Conservation (phyloP, 2,329 filamentous ascomycete genomes). For the Fusarium sp. region DNA sequence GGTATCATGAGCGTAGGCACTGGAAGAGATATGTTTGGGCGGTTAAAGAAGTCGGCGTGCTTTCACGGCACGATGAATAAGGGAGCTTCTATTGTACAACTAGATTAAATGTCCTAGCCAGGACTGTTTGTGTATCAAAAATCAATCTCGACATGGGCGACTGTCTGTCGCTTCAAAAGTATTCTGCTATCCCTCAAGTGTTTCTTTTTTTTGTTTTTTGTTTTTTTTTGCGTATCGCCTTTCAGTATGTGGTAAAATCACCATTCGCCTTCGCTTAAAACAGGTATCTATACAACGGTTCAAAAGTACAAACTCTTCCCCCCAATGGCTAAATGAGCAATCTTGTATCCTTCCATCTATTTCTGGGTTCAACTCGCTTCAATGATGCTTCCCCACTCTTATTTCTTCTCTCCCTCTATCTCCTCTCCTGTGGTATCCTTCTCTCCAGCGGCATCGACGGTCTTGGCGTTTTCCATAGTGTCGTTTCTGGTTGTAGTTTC, state of each 20-base stretch:
- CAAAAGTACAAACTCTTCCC: slow-evolving; percentile 37
- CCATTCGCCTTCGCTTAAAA: slow-evolving; percentile 51
- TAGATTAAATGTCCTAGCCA: slow-evolving; percentile 40
- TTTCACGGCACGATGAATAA: slow-evolving; percentile 41
- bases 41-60: slow-evolving; percentile 24
- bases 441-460: slow-evolving; percentile 16
- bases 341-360: slow-evolving; percentile 36
- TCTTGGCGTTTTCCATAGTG: slow-evolving; percentile 17
- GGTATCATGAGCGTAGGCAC: slow-evolving; percentile 59
- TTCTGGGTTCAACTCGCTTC: slow-evolving; percentile 29
- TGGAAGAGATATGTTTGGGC: neutral
- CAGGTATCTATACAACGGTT: slow-evolving; percentile 50
- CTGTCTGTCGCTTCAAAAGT: slow-evolving; percentile 21
- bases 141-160: slow-evolving; percentile 34
- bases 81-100: slow-evolving; percentile 48
- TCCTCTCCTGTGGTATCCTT: slow-evolving; percentile 28
- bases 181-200: slow-evolving; percentile 16
- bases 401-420: slow-evolving; percentile 25
- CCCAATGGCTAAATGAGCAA: slow-evolving; percentile 35
- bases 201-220: neutral
- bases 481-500: slow-evolving; percentile 19
- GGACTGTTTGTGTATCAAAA: slow-evolving; percentile 44
- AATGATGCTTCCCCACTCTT: slow-evolving; percentile 15
- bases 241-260: slow-evolving; percentile 44
- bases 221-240: slow-evolving; percentile 17